Evolutionary conservation across 208 protist genomes (phyloP).

Genomic region (Entamoeba nuttalli): DNA sequence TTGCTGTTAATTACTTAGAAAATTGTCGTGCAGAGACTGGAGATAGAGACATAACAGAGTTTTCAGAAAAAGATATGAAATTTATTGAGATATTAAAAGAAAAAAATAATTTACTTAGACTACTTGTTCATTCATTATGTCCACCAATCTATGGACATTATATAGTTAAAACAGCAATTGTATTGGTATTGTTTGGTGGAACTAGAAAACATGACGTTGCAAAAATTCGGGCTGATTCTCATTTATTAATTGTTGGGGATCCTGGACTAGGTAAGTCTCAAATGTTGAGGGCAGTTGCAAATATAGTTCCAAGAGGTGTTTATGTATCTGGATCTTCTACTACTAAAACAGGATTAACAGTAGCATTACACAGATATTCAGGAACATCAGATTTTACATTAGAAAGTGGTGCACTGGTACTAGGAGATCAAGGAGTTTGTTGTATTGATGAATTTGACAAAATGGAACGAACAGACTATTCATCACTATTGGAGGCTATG

Average conservation of each 20-base stretch:
- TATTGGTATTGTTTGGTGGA: conserved; percentile 89
- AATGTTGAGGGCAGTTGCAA: conserved; percentile 90
- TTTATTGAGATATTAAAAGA: neutral
- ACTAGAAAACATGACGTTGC: conserved; percentile 82
- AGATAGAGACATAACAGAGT: neutral
- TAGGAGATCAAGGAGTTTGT: conserved; percentile 96
- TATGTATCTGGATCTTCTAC: conserved; percentile 96
- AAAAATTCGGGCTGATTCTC: conserved; percentile 90
- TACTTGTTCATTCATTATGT: neutral
- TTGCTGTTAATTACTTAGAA: neutral
- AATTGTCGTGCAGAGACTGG: neutral
- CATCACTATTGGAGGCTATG: conserved; percentile 99
- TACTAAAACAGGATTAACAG: conserved; percentile 52
- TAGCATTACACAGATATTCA: conserved; percentile 40
- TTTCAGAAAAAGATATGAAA: neutral
- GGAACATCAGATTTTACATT: conserved; percentile 79
- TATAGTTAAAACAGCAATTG: conserved; percentile 69
- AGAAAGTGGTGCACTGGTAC: conserved; percentile 97
- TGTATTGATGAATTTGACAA: conserved; percentile 99
- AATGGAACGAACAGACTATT: conserved; percentile 83
- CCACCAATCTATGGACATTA: conserved; percentile 61
- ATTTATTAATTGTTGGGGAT: conserved; percentile 95
- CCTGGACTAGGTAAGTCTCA: conserved; percentile 95
- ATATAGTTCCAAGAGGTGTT: conserved; percentile 85
- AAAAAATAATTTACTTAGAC: neutral